phyloP scores from a whole-genome alignment of 257 asterid genomes.

The Fraxinus pennsylvanica region DNA sequence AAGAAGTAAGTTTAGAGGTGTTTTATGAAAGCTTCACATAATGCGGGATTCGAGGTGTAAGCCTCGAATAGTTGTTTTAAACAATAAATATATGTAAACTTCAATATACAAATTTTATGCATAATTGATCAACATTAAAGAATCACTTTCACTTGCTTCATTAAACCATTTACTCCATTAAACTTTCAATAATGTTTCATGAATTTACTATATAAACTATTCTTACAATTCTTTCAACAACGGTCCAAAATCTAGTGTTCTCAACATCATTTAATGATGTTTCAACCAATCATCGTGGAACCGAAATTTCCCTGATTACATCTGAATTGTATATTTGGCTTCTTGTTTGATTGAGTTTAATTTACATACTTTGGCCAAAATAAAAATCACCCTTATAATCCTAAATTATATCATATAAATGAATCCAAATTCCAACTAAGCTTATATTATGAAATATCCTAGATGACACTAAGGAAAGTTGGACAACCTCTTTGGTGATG shows the following conservation, averaged over 20 bases:
- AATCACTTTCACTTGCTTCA: background rate
- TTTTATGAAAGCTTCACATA: background rate
- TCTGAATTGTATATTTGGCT: background rate
- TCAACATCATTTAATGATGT: background rate
- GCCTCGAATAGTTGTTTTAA: background rate
- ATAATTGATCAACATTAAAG: background rate
- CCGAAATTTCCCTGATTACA: no score
- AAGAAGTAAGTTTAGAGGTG: background rate
- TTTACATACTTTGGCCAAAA: background rate
- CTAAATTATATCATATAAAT: background rate
- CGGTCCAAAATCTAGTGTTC: background rate
- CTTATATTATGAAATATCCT: background rate
- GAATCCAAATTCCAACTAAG: background rate
- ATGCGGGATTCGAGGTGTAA: background rate
- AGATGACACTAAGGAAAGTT: background rate
- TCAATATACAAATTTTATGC: background rate
- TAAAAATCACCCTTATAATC: background rate
- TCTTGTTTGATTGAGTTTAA: background rate
- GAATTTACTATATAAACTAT: no score
- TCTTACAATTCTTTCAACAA: background rate
- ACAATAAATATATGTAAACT: background rate
- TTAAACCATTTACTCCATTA: background rate
- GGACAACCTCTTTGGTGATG: background rate
- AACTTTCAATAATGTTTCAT: background rate
- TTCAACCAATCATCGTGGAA: background rate